Conservation (phyloP, 768 basidiomycete genomes). For the Jaapia argillacea region DNA sequence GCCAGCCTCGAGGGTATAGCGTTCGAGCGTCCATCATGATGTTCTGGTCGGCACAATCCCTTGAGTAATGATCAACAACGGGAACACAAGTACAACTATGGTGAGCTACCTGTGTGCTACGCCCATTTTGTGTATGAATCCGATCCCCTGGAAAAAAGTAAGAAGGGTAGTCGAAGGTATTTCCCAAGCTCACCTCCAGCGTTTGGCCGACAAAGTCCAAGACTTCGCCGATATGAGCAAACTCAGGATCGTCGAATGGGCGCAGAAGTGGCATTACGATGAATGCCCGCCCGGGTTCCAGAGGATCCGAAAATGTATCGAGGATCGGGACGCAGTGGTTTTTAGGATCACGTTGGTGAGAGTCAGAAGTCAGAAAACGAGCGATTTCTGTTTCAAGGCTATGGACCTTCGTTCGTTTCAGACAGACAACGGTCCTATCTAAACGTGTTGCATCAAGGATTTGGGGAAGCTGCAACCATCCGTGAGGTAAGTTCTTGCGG, state of each 20-base stretch:
- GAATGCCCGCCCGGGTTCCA: slow-evolving; percentile 6
- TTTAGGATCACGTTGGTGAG: not conserved
- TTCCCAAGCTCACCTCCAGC: slow-evolving; percentile 4
- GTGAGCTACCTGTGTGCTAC: slow-evolving; percentile 6
- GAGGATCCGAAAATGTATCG: slow-evolving; percentile 13
- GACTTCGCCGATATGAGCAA: slow-evolving; percentile 8
- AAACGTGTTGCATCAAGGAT: slow-evolving; percentile 20
- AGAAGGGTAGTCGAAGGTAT: not conserved
- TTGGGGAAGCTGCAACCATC: not conserved
- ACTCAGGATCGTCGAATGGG: slow-evolving; percentile 25
- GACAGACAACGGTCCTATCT: slow-evolving; percentile 39
- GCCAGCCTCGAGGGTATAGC: slow-evolving; percentile 10
- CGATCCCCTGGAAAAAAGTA: slow-evolving; percentile 5
- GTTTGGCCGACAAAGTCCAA: slow-evolving; percentile 8
- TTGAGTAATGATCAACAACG: not conserved
- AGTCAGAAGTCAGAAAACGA: not conserved
- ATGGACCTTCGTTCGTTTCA: slow-evolving; percentile 30
- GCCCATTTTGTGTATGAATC: slow-evolving; percentile 6
- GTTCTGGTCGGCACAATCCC: slow-evolving; percentile 12
- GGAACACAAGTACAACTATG: not conserved
- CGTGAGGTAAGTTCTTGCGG: not conserved
- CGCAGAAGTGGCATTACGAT: slow-evolving; percentile 28
- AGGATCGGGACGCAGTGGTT: slow-evolving; percentile 11
- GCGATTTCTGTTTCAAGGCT: slow-evolving; percentile 29
- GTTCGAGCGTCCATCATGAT: slow-evolving; percentile 15